Conservation (phyloP, 768 basidiomycete species). For the Pulveroboletus sp. region DNA sequence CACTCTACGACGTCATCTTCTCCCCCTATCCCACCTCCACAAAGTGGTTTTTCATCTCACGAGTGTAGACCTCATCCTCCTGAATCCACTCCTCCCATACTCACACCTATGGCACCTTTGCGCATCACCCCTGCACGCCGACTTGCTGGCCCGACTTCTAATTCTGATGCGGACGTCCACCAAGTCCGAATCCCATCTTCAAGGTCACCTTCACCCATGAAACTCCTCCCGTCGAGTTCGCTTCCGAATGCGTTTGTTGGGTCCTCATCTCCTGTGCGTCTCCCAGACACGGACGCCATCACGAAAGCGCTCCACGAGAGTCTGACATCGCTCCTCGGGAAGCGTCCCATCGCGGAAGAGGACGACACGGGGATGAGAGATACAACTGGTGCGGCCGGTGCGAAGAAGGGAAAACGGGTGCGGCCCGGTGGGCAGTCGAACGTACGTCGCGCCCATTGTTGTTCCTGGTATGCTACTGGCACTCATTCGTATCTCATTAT, state of each 20-base stretch:
- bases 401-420: slow-evolving; percentile 33
- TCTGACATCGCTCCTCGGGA: slow-evolving; percentile 64
- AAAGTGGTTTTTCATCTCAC: slow-evolving; percentile 27
- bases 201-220: slow-evolving; percentile 49
- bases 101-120: background rate
- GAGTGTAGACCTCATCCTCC: slow-evolving; percentile 3
- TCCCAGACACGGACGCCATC: slow-evolving; percentile 40
- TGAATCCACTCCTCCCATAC: background rate
- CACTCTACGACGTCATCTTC: slow-evolving; percentile 9
- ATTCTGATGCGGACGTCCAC: slow-evolving; percentile 18
- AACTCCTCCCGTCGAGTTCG: slow-evolving; percentile 28
- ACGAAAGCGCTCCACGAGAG: slow-evolving; percentile 64
- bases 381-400: slow-evolving; percentile 6
- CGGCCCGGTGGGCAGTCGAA: slow-evolving; percentile 35
- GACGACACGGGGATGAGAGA: slow-evolving; percentile 23
- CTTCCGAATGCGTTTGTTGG: slow-evolving; percentile 9
- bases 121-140: background rate
- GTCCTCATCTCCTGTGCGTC: slow-evolving; percentile 30
- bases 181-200: slow-evolving; percentile 54
- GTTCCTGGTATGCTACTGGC: background rate
- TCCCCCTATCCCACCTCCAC: slow-evolving; percentile 19
- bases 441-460: slow-evolving; percentile 19
- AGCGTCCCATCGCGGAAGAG: slow-evolving; percentile 48
- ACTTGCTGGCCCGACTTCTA: slow-evolving; percentile 5
- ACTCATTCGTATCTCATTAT: background rate